These are phyloP conservation scores for Lantana camara DNA, from an alignment of 257 asterid genomes.

Conservation along the genomic window DNA sequence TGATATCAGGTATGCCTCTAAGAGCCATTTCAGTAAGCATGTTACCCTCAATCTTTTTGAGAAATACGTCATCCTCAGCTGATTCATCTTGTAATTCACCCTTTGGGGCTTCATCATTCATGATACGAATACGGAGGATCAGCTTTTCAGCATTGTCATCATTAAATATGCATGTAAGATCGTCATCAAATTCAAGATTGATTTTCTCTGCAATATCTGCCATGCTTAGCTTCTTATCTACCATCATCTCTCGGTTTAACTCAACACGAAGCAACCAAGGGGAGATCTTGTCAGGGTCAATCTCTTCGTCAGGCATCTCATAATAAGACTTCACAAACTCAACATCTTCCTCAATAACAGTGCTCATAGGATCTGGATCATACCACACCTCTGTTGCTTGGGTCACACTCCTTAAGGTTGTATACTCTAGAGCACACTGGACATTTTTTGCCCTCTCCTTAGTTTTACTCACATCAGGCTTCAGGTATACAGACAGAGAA, in stretches of 20 bases:
- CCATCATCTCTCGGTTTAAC: constrained; percentile 99
- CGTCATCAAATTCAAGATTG: constrained; percentile 88
- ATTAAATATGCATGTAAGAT: constrained; percentile 87
- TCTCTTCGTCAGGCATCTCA: constrained; percentile 99
- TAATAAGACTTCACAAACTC: constrained; percentile 93
- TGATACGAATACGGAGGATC: constrained; percentile 97
- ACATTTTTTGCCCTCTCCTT: constrained; percentile 96
- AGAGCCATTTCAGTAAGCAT: constrained; percentile 99
- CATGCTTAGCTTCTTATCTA: constrained; percentile 99
- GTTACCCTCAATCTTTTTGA: constrained; percentile 94
- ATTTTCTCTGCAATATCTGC: constrained; percentile 99
- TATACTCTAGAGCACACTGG: constrained; percentile 96
- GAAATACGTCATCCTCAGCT: constrained; percentile 97
- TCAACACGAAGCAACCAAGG: constrained; percentile 99
- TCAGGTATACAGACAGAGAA: constrained; percentile 90
- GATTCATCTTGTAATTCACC: constrained; percentile 87
- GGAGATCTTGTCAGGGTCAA: constrained; percentile 93
- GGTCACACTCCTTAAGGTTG: constrained; percentile 93
- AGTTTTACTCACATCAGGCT: constrained; percentile 69
- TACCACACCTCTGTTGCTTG: constrained; percentile 99
- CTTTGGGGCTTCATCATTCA: constrained; percentile 98
- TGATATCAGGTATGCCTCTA: constrained; percentile 96
- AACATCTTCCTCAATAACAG: constrained; percentile 86
- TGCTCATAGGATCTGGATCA: constrained; percentile 95
- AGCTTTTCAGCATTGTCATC: constrained; percentile 98